Evolutionary conservation across 164 flowering plant genomes (phyloP).

Genomic region (Kalanchoe fedtschenkoi): DNA sequence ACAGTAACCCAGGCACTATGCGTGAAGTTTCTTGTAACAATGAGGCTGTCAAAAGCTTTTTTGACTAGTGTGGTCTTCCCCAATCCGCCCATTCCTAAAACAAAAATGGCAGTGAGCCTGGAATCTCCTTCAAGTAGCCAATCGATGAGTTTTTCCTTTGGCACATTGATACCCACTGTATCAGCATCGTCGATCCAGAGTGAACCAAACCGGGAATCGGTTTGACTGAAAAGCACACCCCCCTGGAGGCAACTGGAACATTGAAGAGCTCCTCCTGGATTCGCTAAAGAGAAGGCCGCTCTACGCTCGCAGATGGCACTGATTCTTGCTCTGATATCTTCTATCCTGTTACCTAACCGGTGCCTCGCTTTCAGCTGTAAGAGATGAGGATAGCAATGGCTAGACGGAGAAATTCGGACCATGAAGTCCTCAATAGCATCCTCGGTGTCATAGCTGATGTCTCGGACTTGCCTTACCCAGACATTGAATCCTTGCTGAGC

Average conservation of each 20-base stretch:
- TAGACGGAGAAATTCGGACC: not conserved
- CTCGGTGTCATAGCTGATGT: slow-evolving; percentile 8
- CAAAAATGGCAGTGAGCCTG: slow-evolving; percentile 5
- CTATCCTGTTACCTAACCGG: not conserved
- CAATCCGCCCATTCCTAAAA: slow-evolving; percentile 11
- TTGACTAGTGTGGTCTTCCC: slow-evolving; percentile 13
- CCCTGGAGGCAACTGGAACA: not conserved
- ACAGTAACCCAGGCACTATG: slow-evolving; percentile 12
- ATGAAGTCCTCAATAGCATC: slow-evolving; percentile 6
- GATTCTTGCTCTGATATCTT: not conserved
- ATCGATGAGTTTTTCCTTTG: not conserved
- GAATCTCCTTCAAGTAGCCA: slow-evolving; percentile 5
- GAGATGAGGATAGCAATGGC: not conserved
- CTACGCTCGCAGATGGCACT: slow-evolving; percentile 6
- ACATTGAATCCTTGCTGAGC: not conserved
- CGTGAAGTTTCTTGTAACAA: not conserved
- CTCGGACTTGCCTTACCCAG: slow-evolving; percentile 8
- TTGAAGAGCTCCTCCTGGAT: not conserved
- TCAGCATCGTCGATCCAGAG: slow-evolving; percentile 7
- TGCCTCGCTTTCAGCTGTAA: not conserved
- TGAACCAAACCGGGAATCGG: slow-evolving; percentile 4
- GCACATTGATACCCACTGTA: slow-evolving; percentile 6
- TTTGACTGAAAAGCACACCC: not conserved
- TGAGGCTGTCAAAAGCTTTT: slow-evolving; percentile 3
- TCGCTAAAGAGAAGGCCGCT: not conserved